phyloP scores from a whole-genome alignment of 352 stramenopile species.

The Phytophthora hibernalis region DNA sequence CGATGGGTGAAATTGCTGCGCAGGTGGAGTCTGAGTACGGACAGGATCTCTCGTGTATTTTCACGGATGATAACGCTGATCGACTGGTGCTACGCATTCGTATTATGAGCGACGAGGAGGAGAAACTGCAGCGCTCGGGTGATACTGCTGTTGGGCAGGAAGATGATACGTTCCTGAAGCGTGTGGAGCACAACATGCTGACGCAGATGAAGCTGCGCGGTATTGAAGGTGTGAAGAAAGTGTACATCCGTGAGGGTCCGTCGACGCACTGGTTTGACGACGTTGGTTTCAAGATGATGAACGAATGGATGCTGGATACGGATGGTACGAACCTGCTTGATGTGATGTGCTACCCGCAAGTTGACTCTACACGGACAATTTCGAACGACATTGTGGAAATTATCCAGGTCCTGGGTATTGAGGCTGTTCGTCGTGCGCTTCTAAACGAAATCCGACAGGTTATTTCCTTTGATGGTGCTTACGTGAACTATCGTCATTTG shows the following conservation, averaged over 20 bases:
- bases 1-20: slow-evolving; percentile 96
- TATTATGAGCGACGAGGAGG: slow-evolving; percentile 95
- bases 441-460: slow-evolving; percentile 98
- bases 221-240: slow-evolving; percentile 98
- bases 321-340: slow-evolving; percentile 99
- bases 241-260: slow-evolving; percentile 97
- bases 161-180: slow-evolving; percentile 97
- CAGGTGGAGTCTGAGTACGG: slow-evolving; percentile 97
- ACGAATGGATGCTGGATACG: slow-evolving; percentile 99
- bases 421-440: slow-evolving; percentile 89
- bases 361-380: slow-evolving; percentile 97
- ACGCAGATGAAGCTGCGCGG: slow-evolving; percentile 97
- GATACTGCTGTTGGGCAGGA: slow-evolving; percentile 91
- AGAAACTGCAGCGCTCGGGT: slow-evolving; percentile 81
- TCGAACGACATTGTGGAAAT: slow-evolving; percentile 99
- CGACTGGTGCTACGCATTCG: slow-evolving; percentile 97
- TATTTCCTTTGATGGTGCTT: slow-evolving; percentile 99
- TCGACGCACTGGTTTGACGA: slow-evolving; percentile 96
- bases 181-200: slow-evolving; percentile 98
- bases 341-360: slow-evolving; percentile 96
- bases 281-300: slow-evolving; percentile 94
- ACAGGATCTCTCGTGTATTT: slow-evolving; percentile 96
- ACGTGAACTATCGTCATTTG: slow-evolving; percentile 99
- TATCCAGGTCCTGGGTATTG: slow-evolving; percentile 95
- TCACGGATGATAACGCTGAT: slow-evolving; percentile 98